Evolutionary conservation across 139 green algal genomes (phyloP), one percentile per base, ranked within the genome.

Genomic region (Gonium pectorale): DNA sequence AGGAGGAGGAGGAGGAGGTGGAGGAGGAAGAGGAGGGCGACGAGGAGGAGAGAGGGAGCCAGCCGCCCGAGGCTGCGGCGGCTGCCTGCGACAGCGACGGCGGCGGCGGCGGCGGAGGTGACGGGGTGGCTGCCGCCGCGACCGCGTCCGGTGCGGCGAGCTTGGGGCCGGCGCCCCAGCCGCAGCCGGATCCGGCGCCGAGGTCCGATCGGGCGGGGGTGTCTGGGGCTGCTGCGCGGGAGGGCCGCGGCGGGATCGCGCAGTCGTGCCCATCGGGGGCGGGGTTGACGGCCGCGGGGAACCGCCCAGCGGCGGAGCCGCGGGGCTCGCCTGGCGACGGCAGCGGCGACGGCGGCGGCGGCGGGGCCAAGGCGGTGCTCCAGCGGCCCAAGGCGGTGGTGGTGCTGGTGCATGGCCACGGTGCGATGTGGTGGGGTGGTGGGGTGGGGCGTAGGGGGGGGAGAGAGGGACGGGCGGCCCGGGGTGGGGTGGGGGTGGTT

Each of bases 371-470:
- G 73, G 15, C 6, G 49, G 56, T 73, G 22, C 7, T 84, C 44
- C 44, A 75, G 62, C 22, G 33, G 33, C 78, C 78, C 29, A 66
- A 67, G 62, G 78, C 44, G 5, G 24, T 84, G 5, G 63, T 84
- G 62, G 78, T 84, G 63, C 78, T 84, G n/a, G 78, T 84, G 13
- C 78, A 84, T 26, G 78, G 78, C 3, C 78, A 84, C 19, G 78
- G 78, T 84, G 63, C 41, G 40, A 11, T 26, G 31, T 9, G 31
- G 49, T 44, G 2, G 38, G 38, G 38, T 35, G 26, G 38, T 35
- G 24, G 24, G 26, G 67, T 7, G 2, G 37, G 15, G 64, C 11
- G 33, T n/a, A n/a, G n/a, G n/a, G n/a, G n/a, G n/a, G n/a, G n/a
- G n/a, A n/a, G n/a, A n/a, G n/a, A n/a, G n/a, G n/a, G n/a, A n/a